Base-by-base conservation (phyloP, 2,329 filamentous ascomycete genomes). In the Sordariomycetes sp. region DNA sequence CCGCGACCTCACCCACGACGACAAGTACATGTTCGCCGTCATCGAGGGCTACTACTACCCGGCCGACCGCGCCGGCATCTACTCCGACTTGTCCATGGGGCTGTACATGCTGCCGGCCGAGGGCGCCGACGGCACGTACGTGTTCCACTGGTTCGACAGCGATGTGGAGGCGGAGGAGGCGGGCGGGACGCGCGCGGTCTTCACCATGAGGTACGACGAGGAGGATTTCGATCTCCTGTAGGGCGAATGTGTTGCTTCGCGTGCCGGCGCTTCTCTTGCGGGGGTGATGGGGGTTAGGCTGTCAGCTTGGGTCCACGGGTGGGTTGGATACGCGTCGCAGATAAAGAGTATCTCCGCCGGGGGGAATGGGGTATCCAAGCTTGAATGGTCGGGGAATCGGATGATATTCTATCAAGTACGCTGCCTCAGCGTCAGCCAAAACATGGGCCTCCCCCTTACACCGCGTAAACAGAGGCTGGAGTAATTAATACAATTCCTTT, bases 1-100 rank as follows among this genome's bases (percentile, higher is more conserved):
- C 10, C 53, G 59, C 32, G 55, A 35, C n/a, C 59, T 65, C 18
- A 37, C 55, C 12, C 52, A 55, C 25, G 55, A 60, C 24, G 54
- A 59, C 57, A 53, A 60, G 14, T 58, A 60, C 37, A 40, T 62
- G 60, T 65, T 58, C 16, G 22, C 16, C 12, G 34, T 50, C 20
- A n/a, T 53, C 35, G 43, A 56, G 10, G 54, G 53, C 35, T 55
- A 52, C 54, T 48, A 25, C 18, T 59, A 52, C 34, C 53, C 58
- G 5, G 28, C 24, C n/a, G 28, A 54, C 14, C 32, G 48, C 22
- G 10, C 16, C 6, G 54, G 58, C 22, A 37, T 46, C 40, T 7
- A n/a, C 40, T 18, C 40, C 40, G 18, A 20, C 46, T 28, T 12
- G n/a, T 14, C 16, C 28, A 34, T 16, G 25, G 24, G 12, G 22